phyloP scores from a whole-genome alignment of 1,284 basidiomycete genomes.

The Uromyces viciae-fabae region DNA sequence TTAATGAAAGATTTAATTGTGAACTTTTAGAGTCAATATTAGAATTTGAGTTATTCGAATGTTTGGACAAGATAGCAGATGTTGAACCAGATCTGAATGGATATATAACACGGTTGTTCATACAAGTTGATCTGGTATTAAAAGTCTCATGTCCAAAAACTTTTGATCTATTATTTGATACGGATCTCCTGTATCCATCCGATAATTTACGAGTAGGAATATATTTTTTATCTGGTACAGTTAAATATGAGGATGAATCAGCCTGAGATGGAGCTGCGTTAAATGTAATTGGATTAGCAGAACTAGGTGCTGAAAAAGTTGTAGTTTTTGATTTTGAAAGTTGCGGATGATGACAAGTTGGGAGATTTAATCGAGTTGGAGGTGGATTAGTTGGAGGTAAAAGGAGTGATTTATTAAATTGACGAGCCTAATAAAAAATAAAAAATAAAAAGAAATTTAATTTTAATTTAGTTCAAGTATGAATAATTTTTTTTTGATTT shows the following conservation, averaged over 20 bases:
- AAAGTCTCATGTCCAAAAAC: slow-evolving; percentile 8
- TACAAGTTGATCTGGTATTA: background rate
- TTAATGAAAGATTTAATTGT: background rate
- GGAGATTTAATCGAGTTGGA: slow-evolving; percentile 13
- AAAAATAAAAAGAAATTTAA: background rate
- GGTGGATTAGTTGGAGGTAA: background rate
- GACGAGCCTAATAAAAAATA: slow-evolving; percentile 11
- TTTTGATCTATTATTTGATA: slow-evolving; percentile 34
- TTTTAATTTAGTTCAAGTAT: too few relatives aligned
- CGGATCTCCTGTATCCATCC: slow-evolving; percentile 31
- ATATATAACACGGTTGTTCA: background rate
- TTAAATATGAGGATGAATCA: background rate
- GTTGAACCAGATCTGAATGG: background rate
- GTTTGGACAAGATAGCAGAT: background rate
- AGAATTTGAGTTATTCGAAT: background rate
- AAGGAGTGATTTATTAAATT: slow-evolving; percentile 42
- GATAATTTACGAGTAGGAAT: slow-evolving; percentile 39
- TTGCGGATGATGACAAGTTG: slow-evolving; percentile 4
- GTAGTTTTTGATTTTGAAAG: background rate
- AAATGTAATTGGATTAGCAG: background rate
- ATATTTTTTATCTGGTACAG: slow-evolving; percentile 25
- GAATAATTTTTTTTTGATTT: background rate
- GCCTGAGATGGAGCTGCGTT: background rate
- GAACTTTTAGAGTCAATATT: background rate
- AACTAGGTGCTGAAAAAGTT: background rate